Evolutionary conservation across 2,329 filamentous ascomycete genomes (phyloP).

Genomic region (Paraphaeosphaeria sporulosa): DNA sequence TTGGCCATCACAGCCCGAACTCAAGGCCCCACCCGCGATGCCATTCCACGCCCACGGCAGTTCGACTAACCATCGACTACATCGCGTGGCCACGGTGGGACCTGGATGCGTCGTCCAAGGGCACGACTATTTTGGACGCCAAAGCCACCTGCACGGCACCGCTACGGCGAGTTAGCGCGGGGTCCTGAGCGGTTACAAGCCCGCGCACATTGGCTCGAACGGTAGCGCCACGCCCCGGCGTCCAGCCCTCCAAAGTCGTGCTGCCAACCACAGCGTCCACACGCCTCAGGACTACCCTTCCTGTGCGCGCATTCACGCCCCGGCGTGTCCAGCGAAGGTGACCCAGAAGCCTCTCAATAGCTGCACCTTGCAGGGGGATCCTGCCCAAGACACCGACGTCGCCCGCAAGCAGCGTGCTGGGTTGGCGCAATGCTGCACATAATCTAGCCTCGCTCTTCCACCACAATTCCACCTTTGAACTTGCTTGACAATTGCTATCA

Average conservation of each 20-base stretch:
- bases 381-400: conserved; percentile 29
- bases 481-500: conserved; percentile 23
- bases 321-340: conserved; percentile 38
- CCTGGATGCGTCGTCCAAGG: conserved; percentile 12
- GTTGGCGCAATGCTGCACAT: conserved; percentile 26
- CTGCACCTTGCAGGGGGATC: conserved; percentile 31
- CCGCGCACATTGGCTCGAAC: conserved; percentile 33
- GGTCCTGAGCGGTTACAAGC: conserved; percentile 40
- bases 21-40: conserved; percentile 17
- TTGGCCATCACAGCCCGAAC: conserved; percentile 36
- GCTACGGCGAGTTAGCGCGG: conserved; percentile 23
- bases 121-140: conserved; percentile 35
- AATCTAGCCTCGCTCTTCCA: conserved; percentile 22
- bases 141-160: conserved; percentile 29
- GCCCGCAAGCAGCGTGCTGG: conserved; percentile 18
- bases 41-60: conserved; percentile 2
- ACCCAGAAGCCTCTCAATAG: conserved; percentile 22
- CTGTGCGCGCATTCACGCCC: conserved; percentile 34
- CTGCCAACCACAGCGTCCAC: conserved; percentile 44
- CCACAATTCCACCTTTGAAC: conserved; percentile 25
- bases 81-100: conserved; percentile 5
- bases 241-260: conserved; percentile 26
- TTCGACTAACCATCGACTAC: background rate
- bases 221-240: conserved; percentile 22
- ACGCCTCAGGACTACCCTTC: conserved; percentile 30